phyloP scores from a whole-genome alignment of 495 filamentous ascomycete species.

The Lasiosphaeria ovina region DNA sequence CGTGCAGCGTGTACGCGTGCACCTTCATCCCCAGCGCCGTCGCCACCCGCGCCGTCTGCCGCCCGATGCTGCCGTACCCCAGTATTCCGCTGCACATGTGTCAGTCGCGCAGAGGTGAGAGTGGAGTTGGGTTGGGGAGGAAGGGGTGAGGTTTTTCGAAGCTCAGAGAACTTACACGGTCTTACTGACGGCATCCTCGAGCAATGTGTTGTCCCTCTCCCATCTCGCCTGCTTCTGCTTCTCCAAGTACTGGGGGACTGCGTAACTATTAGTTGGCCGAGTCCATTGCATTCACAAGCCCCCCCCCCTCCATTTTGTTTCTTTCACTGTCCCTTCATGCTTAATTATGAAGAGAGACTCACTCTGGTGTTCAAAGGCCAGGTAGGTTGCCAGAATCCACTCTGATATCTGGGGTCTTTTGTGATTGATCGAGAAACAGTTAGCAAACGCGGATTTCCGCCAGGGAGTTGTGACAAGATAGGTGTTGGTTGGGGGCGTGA shows the following conservation, averaged over 20 bases:
- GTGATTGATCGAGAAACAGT: background rate
- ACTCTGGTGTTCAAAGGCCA: conserved; percentile 48
- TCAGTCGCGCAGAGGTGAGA: background rate
- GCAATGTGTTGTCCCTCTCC: conserved; percentile 34
- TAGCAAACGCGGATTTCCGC: too few species aligned
- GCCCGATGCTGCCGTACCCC: conserved; percentile 81
- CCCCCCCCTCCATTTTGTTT: background rate
- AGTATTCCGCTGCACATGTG: conserved; percentile 60
- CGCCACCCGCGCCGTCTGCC: conserved; percentile 70
- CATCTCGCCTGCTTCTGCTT: conserved; percentile 53
- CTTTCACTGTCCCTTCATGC: background rate
- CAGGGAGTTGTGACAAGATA: too few species aligned
- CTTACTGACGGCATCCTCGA: conserved; percentile 45
- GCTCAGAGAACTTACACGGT: conserved; percentile 38
- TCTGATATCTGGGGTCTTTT: conserved; percentile 73
- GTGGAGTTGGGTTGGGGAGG: background rate
- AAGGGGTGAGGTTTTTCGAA: background rate
- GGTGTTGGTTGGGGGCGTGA: too few species aligned
- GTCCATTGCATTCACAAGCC: too few species aligned
- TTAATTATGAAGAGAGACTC: conserved; percentile 14
- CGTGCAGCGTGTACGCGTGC: conserved; percentile 75
- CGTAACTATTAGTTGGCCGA: too few species aligned
- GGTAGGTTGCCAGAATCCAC: conserved; percentile 61
- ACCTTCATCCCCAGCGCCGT: conserved; percentile 76
- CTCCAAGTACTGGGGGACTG: conserved; percentile 54